A percentile compares a stretch with the other conserved stretches of the same genome.
Conservation (phyloP, 306 rosid species). For the Cucurbita maxima region DNA sequence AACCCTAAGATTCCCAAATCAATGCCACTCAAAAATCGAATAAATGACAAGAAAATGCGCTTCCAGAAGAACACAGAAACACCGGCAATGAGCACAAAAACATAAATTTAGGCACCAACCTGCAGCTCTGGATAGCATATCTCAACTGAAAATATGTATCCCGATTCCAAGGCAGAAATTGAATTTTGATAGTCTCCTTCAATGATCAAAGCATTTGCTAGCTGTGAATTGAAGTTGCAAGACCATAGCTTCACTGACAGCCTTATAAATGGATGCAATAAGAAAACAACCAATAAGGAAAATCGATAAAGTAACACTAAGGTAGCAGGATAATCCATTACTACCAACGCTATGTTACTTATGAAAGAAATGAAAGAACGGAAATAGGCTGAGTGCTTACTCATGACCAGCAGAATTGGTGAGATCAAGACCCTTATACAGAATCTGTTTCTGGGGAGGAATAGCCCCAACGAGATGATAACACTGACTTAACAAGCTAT, state of each 20-base stretch:
- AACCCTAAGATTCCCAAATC: neutral
- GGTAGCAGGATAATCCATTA: neutral
- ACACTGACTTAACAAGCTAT: constrained; percentile 77
- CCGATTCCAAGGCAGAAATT: constrained; percentile 58
- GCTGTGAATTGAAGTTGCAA: constrained; percentile 96
- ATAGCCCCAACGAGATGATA: constrained; percentile 88
- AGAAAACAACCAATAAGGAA: constrained; percentile 8
- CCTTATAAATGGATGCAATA: constrained; percentile 24
- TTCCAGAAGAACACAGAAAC: neutral
- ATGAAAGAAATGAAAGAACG: neutral
- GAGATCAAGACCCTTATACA: constrained; percentile 71
- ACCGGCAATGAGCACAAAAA: neutral
- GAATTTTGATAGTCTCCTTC: constrained; percentile 84
- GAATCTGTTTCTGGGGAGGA: constrained; percentile 64
- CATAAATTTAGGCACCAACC: constrained; percentile 29
- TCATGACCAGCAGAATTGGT: constrained; percentile 42
- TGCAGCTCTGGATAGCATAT: constrained; percentile 64
- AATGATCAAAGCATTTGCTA: constrained; percentile 76
- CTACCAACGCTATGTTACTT: neutral
- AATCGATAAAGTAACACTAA: constrained; percentile 1
- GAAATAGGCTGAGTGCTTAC: constrained; percentile 18
- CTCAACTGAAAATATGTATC: constrained; percentile 56
- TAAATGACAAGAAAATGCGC: neutral
- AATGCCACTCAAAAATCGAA: neutral
- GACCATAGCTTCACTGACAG: constrained; percentile 71